phyloP scores from a whole-genome alignment of 1,284 basidiomycete species.

The Papiliotrema terrestris region DNA sequence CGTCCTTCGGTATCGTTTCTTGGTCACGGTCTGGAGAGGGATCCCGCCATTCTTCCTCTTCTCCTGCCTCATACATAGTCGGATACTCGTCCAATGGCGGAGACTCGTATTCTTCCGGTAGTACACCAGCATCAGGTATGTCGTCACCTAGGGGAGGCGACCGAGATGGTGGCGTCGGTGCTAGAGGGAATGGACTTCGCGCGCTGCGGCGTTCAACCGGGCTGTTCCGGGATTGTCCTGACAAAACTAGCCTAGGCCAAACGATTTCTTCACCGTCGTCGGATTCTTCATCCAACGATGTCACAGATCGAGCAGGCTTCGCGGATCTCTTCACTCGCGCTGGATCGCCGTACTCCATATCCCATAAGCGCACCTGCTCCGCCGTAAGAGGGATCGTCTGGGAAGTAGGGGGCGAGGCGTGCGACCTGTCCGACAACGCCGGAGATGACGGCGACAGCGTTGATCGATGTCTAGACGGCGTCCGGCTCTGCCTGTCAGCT shows the following conservation, averaged over 20 bases:
- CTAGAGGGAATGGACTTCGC: no score
- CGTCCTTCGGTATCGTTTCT: no score
- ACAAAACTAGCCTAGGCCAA: background rate
- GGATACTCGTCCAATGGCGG: no score
- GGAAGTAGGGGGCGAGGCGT: background rate
- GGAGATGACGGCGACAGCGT: background rate
- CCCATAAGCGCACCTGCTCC: background rate
- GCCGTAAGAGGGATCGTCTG: background rate
- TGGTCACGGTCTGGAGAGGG: no score
- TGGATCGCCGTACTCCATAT: background rate
- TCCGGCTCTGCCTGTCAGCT: no score
- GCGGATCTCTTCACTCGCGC: background rate
- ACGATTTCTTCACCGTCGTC: background rate
- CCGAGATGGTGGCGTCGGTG: no score
- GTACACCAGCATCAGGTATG: no score
- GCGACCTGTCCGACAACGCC: background rate
- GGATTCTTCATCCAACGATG: background rate
- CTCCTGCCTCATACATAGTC: no score
- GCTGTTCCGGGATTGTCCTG: background rate
- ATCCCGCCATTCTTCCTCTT: no score
- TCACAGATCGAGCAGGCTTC: background rate
- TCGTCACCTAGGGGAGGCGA: no score
- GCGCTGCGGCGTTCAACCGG: no score
- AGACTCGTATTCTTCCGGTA: no score
- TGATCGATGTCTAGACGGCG: background rate